Percentiles rank a stretch among this genome's conserved stretches.
These are phyloP conservation scores for Eucalyptus globulus DNA, from an alignment of 345 rosid genomes.

Conservation along the genomic window DNA sequence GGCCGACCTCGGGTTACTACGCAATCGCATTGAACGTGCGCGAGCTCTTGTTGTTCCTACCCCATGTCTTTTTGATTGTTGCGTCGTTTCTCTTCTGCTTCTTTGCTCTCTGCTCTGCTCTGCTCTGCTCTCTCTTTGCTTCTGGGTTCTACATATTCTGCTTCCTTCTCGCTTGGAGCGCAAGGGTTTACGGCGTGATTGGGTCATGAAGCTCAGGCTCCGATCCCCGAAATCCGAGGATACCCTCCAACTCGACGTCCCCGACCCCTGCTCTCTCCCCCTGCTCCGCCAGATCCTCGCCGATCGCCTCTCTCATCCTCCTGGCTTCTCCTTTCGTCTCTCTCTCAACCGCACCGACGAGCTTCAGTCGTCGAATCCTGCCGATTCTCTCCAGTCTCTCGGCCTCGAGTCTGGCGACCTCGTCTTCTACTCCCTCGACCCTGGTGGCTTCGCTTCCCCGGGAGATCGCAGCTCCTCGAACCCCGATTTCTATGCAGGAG, in stretches of 20 bases:
- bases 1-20: too few species aligned
- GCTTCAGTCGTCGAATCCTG: conserved; percentile 25
- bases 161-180: too few species aligned
- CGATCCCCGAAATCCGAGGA: conserved; percentile 36
- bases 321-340: conserved; percentile 12
- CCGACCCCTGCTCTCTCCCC: conserved; percentile 7
- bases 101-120: too few species aligned
- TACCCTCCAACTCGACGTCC: conserved; percentile 35
- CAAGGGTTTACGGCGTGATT: not conserved
- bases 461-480: not conserved
- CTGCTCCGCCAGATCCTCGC: conserved; percentile 26
- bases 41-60: not conserved
- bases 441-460: not conserved
- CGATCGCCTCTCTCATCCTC: not conserved
- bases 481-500: not conserved
- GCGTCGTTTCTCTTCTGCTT: not conserved
- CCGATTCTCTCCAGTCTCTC: conserved; percentile 34
- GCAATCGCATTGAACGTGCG: not conserved
- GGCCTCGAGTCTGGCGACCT: conserved; percentile 22
- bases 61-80: not conserved
- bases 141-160: not conserved
- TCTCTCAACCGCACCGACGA: conserved; percentile 65
- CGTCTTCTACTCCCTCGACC: not conserved
- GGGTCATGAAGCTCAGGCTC: conserved; percentile 51
- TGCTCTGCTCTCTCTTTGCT: not conserved